phyloP scores from a whole-genome alignment of 441 rosid genomes.

The Melastoma candidum region DNA sequence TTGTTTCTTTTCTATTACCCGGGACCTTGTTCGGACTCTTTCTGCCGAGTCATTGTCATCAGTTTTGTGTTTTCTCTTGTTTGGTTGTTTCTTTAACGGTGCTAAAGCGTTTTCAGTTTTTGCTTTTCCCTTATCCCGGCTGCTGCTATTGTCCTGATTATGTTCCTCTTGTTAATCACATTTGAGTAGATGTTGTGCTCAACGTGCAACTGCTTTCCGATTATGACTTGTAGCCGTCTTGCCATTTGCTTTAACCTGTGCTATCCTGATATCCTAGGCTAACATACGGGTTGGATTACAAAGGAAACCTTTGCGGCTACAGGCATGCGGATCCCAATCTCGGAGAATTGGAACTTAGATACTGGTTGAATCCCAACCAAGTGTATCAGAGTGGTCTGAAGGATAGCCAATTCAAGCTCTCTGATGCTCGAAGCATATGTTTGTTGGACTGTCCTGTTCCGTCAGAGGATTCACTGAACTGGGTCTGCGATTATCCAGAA shows the following conservation, averaged over 20 bases:
- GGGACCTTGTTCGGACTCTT: too few relatives aligned
- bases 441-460: constrained; percentile 85
- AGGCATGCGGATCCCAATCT: constrained; percentile 65
- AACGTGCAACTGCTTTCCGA: too few relatives aligned
- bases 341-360: constrained; percentile 67
- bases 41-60: too few relatives aligned
- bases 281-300: constrained; percentile 85
- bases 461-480: constrained; percentile 63
- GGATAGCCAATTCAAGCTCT: constrained; percentile 60
- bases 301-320: constrained; percentile 95
- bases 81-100: constrained; percentile 6
- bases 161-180: too few relatives aligned
- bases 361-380: constrained; percentile 93
- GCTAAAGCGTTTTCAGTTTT: too few relatives aligned
- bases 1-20: too few relatives aligned
- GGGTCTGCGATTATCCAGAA: constrained; percentile 99
- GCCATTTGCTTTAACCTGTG: too few relatives aligned
- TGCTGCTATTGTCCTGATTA: too few relatives aligned
- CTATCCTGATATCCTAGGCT: constrained; percentile 41
- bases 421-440: constrained; percentile 75
- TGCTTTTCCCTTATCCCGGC: too few relatives aligned
- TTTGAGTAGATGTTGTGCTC: too few relatives aligned
- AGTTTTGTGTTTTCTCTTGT: constrained; percentile 2
- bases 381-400: constrained; percentile 89
- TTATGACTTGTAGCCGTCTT: too few relatives aligned